These are phyloP conservation scores for Neonectria magnoliae DNA, from an alignment of 2,329 filamentous ascomycete species.

Conservation along the genomic window DNA sequence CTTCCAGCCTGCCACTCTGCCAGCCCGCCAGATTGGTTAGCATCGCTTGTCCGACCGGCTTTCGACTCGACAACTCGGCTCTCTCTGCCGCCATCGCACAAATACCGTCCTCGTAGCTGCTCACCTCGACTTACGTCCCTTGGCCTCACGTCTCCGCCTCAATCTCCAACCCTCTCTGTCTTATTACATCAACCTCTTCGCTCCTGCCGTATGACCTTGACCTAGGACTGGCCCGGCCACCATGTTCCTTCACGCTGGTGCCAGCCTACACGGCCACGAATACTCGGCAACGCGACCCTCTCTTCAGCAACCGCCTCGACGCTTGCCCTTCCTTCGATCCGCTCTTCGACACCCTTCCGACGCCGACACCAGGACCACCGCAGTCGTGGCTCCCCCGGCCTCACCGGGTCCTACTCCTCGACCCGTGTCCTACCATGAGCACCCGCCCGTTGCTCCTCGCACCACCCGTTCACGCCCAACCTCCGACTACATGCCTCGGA, in stretches of 20 bases:
- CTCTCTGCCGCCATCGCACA: slow-evolving; percentile 26
- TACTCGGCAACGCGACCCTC: slow-evolving; percentile 56
- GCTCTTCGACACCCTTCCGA: slow-evolving; percentile 51
- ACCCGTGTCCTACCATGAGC: slow-evolving; percentile 42
- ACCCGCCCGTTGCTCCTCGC: slow-evolving; percentile 32
- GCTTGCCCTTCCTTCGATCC: slow-evolving; percentile 55
- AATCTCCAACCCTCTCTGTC: background rate
- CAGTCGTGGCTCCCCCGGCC: slow-evolving; percentile 25
- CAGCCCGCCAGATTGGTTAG: slow-evolving; percentile 38
- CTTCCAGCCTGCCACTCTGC: slow-evolving; percentile 31
- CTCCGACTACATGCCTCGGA: slow-evolving; percentile 52
- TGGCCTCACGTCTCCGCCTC: slow-evolving; percentile 5
- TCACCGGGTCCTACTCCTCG: slow-evolving; percentile 28
- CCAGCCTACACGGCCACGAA: slow-evolving; percentile 69
- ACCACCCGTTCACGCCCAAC: slow-evolving; percentile 44
- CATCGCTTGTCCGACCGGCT: slow-evolving; percentile 33
- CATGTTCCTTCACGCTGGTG: slow-evolving; percentile 70
- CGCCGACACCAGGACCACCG: slow-evolving; percentile 36
- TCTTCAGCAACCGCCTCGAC: slow-evolving; percentile 46
- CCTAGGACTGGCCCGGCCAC: slow-evolving; percentile 31
- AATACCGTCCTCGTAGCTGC: slow-evolving; percentile 27
- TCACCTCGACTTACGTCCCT: slow-evolving; percentile 10
- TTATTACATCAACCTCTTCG: slow-evolving; percentile 16
- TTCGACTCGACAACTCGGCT: slow-evolving; percentile 32
- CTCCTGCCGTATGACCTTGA: slow-evolving; percentile 34